A percentile compares a stretch with the other conserved stretches of the same genome.
Evolutionary conservation across 441 rosid species (phyloP).

Genomic region (Gossypium davidsonii): DNA sequence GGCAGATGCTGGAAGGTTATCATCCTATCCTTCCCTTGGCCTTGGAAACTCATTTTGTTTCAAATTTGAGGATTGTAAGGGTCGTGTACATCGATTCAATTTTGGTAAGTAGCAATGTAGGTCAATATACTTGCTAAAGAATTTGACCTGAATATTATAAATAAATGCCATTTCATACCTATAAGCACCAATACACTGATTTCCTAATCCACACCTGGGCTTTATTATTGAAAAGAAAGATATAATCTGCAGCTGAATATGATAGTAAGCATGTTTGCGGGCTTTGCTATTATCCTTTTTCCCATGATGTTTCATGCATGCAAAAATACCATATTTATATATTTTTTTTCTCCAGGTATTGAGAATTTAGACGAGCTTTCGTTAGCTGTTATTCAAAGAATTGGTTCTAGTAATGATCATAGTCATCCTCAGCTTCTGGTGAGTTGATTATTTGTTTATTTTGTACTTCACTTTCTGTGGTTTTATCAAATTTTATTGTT

Average conservation of each 20-base stretch:
- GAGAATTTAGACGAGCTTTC: conserved; percentile 62
- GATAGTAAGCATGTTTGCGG: conserved; percentile 4
- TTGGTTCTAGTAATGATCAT: conserved; percentile 33
- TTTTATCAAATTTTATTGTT: neutral
- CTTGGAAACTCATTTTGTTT: conserved; percentile 61
- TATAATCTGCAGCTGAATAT: neutral
- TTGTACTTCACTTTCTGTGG: neutral
- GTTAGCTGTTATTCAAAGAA: conserved; percentile 52
- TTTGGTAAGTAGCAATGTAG: conserved; percentile 37
- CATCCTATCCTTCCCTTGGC: conserved; percentile 58
- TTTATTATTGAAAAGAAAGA: neutral
- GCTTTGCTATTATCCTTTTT: neutral
- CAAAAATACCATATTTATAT: neutral
- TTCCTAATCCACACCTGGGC: neutral
- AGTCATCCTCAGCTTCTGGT: conserved; percentile 58
- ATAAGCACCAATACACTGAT: neutral
- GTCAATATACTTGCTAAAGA: conserved; percentile 4
- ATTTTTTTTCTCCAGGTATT: conserved; percentile 29
- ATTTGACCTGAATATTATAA: neutral
- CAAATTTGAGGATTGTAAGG: conserved; percentile 67
- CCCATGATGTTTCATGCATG: neutral
- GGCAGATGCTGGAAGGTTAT: conserved; percentile 43
- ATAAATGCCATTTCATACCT: neutral
- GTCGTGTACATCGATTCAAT: conserved; percentile 72
- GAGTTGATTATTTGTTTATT: conserved; percentile 17